Base-by-base conservation (phyloP, 257 asterid genomes). In the Solanum corneliomulleri region DNA sequence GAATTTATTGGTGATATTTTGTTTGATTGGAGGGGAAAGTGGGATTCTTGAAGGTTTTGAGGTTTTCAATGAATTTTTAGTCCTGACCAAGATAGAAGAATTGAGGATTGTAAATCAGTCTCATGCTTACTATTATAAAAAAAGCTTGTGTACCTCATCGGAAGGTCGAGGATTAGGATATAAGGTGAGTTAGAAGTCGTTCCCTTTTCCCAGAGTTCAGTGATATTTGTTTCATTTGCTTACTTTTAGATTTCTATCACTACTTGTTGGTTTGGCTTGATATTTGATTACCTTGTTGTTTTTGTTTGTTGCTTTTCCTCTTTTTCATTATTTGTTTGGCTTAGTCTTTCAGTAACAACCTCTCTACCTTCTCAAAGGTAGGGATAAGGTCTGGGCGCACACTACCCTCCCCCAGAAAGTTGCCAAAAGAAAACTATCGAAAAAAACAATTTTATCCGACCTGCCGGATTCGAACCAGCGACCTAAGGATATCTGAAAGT, bases 401-500 rank as follows among this genome's bases (percentile, higher is more conserved):
- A 29, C 23, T 69, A 69, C 41, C 75, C 41, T 29, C 39, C 75
- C 12, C 12, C 44, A 80, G 0, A 52, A 80, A 80, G 68, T 27
- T 80, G 27, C 85, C 60, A 47, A 80, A 29, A 80, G 16, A 47
- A 45, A 16, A 80, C 47, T 1, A 9, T 45, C 18, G 18, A 21
- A 27, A 78, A 76, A 12, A 45, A 80, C 15, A 80, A 0, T 45
- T 27, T 47, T 44, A 29, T 42, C 81, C 7, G 90, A 89, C 90
- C 92, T 91, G 86, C 92, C 92, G 92, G 91, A 91, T 89, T 89
- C 90, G 89, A 91, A 89, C 91, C 92, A 91, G 90, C 87, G 92
- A 91, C 92, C 91, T 90, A 83, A 83, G 62, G 74, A 83, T 83
- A 64, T 35, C 86, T 9, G 58, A 56, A n/a, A 62, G 86, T 58